Evolutionary conservation across 768 basidiomycete species (phyloP).

Genomic region (Ramaria rubella): DNA sequence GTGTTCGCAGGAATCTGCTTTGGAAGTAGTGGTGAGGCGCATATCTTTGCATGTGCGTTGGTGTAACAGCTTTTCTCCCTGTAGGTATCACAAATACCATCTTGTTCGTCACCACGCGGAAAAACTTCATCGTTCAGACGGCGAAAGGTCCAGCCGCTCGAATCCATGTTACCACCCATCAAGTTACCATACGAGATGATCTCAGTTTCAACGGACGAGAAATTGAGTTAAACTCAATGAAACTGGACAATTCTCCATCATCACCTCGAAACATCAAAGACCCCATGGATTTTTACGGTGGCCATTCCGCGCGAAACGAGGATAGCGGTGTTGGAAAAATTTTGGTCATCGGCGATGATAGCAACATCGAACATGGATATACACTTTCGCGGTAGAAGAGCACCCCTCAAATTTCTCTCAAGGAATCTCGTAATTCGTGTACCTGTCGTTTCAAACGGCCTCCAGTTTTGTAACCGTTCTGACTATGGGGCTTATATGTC

Average conservation of each 20-base stretch:
- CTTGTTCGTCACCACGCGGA: conserved; percentile 7
- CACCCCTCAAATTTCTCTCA: too few relatives aligned
- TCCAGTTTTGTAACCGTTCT: too few relatives aligned
- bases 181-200: conserved; percentile 3
- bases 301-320: too few relatives aligned
- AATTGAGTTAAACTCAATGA: not conserved
- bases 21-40: not conserved
- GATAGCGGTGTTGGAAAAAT: too few relatives aligned
- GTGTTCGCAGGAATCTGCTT: conserved; percentile 1
- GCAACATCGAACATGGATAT: too few relatives aligned
- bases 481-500: too few relatives aligned
- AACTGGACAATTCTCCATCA: not conserved
- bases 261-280: too few relatives aligned
- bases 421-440: too few relatives aligned
- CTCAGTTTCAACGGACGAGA: not conserved
- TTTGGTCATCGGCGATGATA: too few relatives aligned
- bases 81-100: conserved; percentile 6
- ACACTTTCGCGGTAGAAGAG: too few relatives aligned
- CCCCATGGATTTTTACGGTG: too few relatives aligned
- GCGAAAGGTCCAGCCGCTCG: not conserved
- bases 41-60: not conserved
- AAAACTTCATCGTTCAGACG: not conserved
- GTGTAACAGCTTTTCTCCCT: not conserved
- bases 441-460: too few relatives aligned
- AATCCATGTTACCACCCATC: conserved; percentile 4